Conservation (phyloP, 805 yeast genomes). For the Lachancea waltii region DNA sequence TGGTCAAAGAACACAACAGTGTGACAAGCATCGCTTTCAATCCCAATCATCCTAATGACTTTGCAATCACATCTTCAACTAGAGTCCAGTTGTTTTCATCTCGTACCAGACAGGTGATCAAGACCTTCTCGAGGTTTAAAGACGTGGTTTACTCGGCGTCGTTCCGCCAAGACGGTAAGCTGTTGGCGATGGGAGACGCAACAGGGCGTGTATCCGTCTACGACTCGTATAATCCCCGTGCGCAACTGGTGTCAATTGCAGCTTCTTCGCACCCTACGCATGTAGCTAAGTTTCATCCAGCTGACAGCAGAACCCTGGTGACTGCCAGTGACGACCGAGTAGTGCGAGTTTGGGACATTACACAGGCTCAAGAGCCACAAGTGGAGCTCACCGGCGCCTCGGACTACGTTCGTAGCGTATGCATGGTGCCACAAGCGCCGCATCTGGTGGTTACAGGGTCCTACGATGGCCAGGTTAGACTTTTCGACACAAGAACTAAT, state of each 20-base stretch:
- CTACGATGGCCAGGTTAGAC: conserved; percentile 79
- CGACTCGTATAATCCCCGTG: conserved; percentile 75
- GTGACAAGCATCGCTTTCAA: conserved; percentile 83
- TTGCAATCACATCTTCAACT: conserved; percentile 88
- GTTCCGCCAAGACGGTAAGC: conserved; percentile 84
- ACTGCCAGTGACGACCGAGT: conserved; percentile 90
- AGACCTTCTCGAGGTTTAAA: conserved; percentile 80
- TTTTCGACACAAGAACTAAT: conserved; percentile 69
- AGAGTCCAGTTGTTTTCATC: conserved; percentile 89
- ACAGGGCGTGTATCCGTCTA: conserved; percentile 87
- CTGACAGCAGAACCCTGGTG: conserved; percentile 54
- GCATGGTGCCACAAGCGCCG: conserved; percentile 67
- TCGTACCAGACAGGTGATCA: conserved; percentile 85
- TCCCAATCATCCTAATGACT: conserved; percentile 80
- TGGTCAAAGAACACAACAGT: conserved; percentile 90
- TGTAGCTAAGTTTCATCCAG: conserved; percentile 83
- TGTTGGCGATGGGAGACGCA: conserved; percentile 91
- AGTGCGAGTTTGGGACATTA: conserved; percentile 82
- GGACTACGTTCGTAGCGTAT: conserved; percentile 82
- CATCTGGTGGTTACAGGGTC: conserved; percentile 87
- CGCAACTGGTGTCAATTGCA: conserved; percentile 67
- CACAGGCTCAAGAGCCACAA: conserved; percentile 67
- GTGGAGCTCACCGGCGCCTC: conserved; percentile 65
- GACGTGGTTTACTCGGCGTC: conserved; percentile 91
- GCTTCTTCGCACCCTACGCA: conserved; percentile 88